Evolutionary conservation across 2,329 filamentous ascomycete genomes (phyloP).

Genomic region (Colletotrichum simmondsii): DNA sequence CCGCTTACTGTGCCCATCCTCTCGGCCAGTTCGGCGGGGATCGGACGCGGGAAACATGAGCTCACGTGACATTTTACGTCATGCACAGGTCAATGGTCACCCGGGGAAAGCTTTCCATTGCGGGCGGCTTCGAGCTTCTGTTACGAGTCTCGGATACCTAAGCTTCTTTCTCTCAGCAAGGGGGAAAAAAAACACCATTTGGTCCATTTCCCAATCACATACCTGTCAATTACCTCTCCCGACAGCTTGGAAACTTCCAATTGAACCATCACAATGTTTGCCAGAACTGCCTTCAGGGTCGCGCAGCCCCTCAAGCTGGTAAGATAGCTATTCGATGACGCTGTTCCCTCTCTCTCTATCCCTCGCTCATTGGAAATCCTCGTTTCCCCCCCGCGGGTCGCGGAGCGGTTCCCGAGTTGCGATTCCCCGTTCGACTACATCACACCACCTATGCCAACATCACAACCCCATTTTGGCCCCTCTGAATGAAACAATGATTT

Average conservation of each 20-base stretch:
- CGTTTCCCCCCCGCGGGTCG: not conserved
- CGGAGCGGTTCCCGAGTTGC: not conserved
- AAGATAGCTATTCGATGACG: conserved; percentile 42
- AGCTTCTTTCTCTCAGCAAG: conserved; percentile 21
- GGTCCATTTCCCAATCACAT: not conserved
- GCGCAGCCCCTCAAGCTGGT: conserved; percentile 75
- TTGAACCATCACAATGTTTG: conserved; percentile 64
- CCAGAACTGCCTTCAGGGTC: conserved; percentile 72
- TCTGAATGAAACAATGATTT: not conserved
- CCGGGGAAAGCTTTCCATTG: conserved; percentile 4
- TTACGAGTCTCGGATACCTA: conserved; percentile 13
- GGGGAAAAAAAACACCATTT: conserved; percentile 14
- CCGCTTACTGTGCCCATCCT: not conserved
- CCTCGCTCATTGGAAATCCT: not conserved
- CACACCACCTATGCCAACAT: not conserved
- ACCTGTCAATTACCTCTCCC: conserved; percentile 25
- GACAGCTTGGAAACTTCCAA: conserved; percentile 40
- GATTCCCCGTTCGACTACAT: not conserved
- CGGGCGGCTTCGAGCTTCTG: conserved; percentile 19
- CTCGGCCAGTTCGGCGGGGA: conserved; percentile 11
- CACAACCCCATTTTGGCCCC: not conserved
- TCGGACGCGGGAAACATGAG: not conserved
- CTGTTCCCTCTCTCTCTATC: not conserved
- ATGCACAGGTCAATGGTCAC: conserved; percentile 7
- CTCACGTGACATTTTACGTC: conserved; percentile 35